Evolutionary conservation across 306 rosid genomes (phyloP).

Genomic region (Crotalaria pallida): DNA sequence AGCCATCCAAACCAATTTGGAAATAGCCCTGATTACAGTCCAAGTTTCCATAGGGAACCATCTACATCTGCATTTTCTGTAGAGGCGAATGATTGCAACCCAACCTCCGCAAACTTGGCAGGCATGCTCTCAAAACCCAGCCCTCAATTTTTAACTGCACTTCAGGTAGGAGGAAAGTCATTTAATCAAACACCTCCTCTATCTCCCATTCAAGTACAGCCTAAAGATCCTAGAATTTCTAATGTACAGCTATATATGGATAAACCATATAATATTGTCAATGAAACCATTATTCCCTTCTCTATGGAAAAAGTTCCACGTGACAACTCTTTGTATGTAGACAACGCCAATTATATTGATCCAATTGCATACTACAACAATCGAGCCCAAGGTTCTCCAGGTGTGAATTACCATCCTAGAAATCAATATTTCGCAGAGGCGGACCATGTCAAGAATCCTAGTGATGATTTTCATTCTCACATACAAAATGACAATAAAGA

Average conservation of each 20-base stretch:
- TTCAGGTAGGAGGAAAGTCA: constrained; percentile 43
- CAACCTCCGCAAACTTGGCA: constrained; percentile 35
- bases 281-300: constrained; percentile 41
- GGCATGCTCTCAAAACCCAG: constrained; percentile 36
- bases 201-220: constrained; percentile 37
- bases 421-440: constrained; percentile 34
- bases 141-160: constrained; percentile 42
- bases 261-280: constrained; percentile 30
- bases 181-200: constrained; percentile 40
- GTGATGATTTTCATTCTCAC: constrained; percentile 33
- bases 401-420: constrained; percentile 35
- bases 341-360: constrained; percentile 45
- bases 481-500: constrained; percentile 41
- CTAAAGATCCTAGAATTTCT: constrained; percentile 41
- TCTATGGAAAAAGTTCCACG: constrained; percentile 36
- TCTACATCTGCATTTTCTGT: constrained; percentile 37
- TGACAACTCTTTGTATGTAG: constrained; percentile 41
- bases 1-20: constrained; percentile 60
- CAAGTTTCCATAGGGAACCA: constrained; percentile 43
- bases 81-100: constrained; percentile 47
- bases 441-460: constrained; percentile 33
- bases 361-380: constrained; percentile 35
- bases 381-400: constrained; percentile 40
- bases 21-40: constrained; percentile 53
- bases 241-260: constrained; percentile 31